Base-by-base conservation (phyloP, 306 rosid species). In the Fragaria iinumae region DNA sequence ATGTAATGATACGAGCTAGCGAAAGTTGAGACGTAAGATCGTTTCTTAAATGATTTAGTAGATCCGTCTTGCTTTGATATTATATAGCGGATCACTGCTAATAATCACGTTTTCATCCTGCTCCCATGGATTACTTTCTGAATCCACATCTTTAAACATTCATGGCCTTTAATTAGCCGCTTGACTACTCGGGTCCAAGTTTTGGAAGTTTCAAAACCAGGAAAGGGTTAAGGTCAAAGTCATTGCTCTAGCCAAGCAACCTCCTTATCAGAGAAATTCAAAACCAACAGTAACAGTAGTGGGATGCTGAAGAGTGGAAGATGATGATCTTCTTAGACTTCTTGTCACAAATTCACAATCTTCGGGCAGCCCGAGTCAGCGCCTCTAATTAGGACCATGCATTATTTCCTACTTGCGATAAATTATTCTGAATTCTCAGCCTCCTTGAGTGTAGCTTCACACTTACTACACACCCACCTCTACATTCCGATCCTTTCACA, bases 401-500 rank as follows among this genome's bases (percentile, higher is more conserved):
- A 50, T 9, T 25, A 45, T 45, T 25, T 34, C 44, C 45, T 36
- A 32, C 13, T 62, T 64, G 69, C 69, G 8, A 36, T 17, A 64
- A 2, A 12, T 48, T 14, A 48, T 14, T 48, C 53, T 13, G 53
- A 8, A 16, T 13, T 13, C 36, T 62, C 17, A 18, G 67, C 41
- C 41, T 29, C n/a, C 20, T 62, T 62, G n/a, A 29, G 67, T 62
- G 17, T 27, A 56, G 43, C 67, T 62, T 62, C 67, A 62, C 67
- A 27, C 67, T 29, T 14, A 5, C 41, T 14, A 25, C 36, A 25
- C 62, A 55, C 36, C 17, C 65, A 34, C 65, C 65, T 23, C 11
- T 23, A 11, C 64, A 57, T 11, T 11, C 34, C 65, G 3, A 32
- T 32, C 36, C 36, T 32, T 3, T 27, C 67, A 62, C 67, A 27